phyloP scores from a whole-genome alignment of 768 basidiomycete genomes.

The Tulasnella sp. region DNA sequence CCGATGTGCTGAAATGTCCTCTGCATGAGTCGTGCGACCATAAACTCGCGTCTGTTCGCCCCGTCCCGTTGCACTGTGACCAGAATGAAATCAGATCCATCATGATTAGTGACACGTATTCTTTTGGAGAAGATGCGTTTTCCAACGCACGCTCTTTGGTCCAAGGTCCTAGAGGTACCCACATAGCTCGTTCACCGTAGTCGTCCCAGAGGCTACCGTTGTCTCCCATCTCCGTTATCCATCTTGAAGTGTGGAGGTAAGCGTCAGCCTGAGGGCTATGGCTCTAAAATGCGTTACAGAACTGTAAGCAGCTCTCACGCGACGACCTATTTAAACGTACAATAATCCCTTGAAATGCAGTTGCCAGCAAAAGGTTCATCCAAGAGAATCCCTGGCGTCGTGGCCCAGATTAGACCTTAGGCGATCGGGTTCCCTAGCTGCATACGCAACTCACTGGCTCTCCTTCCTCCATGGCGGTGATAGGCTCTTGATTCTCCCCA shows the following conservation, averaged over 20 bases:
- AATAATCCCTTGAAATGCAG: neutral
- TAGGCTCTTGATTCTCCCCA: slow-evolving; percentile 5
- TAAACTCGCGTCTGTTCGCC: neutral
- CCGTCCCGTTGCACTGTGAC: neutral
- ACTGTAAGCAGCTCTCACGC: neutral
- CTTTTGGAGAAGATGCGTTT: neutral
- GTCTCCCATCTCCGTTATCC: slow-evolving; percentile 3
- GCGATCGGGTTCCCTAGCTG: too few species aligned
- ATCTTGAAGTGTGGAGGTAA: neutral
- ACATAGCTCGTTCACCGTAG: neutral
- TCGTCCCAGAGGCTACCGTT: neutral
- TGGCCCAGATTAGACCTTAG: too few species aligned
- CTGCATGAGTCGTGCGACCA: neutral
- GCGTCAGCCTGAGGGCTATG: neutral
- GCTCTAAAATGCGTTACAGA: neutral
- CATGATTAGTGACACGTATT: neutral
- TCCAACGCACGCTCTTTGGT: neutral
- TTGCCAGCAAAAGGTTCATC: neutral
- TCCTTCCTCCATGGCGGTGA: neutral
- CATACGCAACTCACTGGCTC: slow-evolving; percentile 8
- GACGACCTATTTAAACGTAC: neutral
- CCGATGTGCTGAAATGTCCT: neutral
- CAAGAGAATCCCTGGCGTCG: slow-evolving; percentile 14
- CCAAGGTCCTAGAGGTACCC: slow-evolving; percentile 10
- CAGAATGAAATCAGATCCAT: too few species aligned